These are phyloP conservation scores for Ceratocystis huliohia DNA, from an alignment of 2,329 filamentous ascomycete species.

Conservation along the genomic window DNA sequence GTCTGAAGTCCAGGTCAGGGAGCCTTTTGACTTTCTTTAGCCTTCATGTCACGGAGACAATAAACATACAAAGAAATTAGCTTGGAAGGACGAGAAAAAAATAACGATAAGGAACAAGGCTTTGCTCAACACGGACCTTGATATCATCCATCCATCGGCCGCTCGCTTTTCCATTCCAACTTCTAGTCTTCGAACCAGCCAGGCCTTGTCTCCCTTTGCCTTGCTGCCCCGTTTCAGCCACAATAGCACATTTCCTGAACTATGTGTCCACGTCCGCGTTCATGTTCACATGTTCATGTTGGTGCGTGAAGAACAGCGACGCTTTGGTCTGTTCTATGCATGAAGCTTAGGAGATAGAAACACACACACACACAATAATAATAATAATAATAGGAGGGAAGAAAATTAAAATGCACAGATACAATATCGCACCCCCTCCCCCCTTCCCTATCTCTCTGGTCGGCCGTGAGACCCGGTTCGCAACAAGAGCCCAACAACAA, in stretches of 20 bases:
- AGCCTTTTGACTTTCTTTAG: background rate
- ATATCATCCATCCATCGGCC: background rate
- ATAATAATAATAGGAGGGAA: background rate
- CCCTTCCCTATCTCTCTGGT: background rate
- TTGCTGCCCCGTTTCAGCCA: background rate
- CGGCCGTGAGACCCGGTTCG: background rate
- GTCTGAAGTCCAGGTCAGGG: background rate
- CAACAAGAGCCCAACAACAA: background rate
- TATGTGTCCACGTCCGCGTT: background rate
- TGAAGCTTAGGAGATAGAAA: background rate
- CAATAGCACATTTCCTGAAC: background rate
- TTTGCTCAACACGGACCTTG: background rate
- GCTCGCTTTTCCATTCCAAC: background rate
- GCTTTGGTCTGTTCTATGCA: constrained; percentile 6
- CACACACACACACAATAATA: background rate
- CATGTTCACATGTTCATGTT: background rate
- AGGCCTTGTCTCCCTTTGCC: background rate
- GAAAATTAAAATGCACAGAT: background rate
- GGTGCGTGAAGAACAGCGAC: background rate
- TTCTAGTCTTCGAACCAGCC: background rate
- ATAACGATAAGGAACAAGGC: background rate
- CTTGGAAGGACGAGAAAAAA: background rate
- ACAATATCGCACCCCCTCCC: background rate
- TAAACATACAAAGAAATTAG: background rate
- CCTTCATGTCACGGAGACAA: background rate